These are phyloP conservation scores for Cystoderma amianthinum DNA, from an alignment of 768 basidiomycete species.

Conservation along the genomic window DNA sequence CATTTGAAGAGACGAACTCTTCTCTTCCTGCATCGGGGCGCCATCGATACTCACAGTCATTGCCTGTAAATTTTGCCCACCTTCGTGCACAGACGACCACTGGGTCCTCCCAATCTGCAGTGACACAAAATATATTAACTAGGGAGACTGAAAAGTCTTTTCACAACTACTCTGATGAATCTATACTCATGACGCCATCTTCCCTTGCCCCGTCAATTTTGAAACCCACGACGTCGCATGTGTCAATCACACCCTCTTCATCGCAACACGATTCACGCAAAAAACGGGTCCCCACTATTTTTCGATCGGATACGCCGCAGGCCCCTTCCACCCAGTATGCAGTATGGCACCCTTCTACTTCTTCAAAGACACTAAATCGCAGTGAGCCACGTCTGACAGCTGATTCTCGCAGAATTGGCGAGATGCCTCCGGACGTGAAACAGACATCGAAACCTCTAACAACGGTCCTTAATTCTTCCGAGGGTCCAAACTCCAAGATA, in stretches of 20 bases:
- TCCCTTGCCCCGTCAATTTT: slow-evolving; percentile 49
- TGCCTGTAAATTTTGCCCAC: too few relatives aligned
- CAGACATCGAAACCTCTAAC: too few relatives aligned
- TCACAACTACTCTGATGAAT: slow-evolving; percentile 38
- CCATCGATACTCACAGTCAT: too few relatives aligned
- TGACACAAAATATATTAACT: too few relatives aligned
- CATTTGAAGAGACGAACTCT: too few relatives aligned
- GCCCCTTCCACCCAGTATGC: slow-evolving; percentile 14
- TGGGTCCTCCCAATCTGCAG: too few relatives aligned
- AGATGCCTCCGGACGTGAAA: too few relatives aligned
- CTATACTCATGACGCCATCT: slow-evolving; percentile 56
- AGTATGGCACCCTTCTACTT: slow-evolving; percentile 14
- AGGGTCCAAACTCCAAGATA: slow-evolving; percentile 35
- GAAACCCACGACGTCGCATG: slow-evolving; percentile 31
- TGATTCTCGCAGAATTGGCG: too few relatives aligned
- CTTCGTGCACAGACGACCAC: too few relatives aligned
- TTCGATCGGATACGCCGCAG: slow-evolving; percentile 18
- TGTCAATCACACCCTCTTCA: slow-evolving; percentile 30
- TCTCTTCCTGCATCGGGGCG: too few relatives aligned
- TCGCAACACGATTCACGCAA: slow-evolving; percentile 29
- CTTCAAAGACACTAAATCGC: slow-evolving; percentile 10
- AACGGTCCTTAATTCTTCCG: slow-evolving; percentile 24
- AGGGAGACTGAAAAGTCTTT: slow-evolving; percentile 13
- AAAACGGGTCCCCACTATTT: slow-evolving; percentile 29
- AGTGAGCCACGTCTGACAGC: slow-evolving; percentile 2